A percentile compares a stretch with the other conserved stretches of the same genome.
Evolutionary conservation across 2,329 filamentous ascomycete species (phyloP).

Genomic region (Curvularia spicifera): DNA sequence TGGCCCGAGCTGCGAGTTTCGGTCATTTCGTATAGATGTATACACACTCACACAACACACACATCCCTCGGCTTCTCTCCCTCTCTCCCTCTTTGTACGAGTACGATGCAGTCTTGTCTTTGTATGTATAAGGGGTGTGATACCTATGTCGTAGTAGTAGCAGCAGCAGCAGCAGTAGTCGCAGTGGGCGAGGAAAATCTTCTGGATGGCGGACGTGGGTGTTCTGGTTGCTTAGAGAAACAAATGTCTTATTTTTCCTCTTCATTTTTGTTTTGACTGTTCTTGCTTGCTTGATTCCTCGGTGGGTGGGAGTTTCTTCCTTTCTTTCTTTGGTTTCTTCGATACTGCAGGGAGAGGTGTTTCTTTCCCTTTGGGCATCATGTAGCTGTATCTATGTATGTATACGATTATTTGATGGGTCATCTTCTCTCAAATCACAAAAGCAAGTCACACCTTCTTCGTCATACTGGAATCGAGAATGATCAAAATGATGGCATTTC

Average conservation of each 20-base stretch:
- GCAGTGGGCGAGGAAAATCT: not conserved
- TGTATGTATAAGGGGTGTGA: conserved; percentile 21
- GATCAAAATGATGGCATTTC: too few species aligned
- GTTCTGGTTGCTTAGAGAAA: conserved; percentile 7
- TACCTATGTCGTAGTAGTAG: conserved; percentile 6
- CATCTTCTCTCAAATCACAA: too few species aligned
- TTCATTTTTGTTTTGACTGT: not conserved
- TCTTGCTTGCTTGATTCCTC: conserved; percentile 13
- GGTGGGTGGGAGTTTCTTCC: conserved; percentile 5
- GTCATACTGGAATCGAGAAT: too few species aligned
- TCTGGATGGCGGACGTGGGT: not conserved
- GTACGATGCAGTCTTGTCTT: conserved; percentile 10
- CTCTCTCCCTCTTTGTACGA: conserved; percentile 4
- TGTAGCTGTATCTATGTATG: too few species aligned
- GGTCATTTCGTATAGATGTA: conserved; percentile 1
- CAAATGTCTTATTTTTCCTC: not conserved
- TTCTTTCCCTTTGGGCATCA: not conserved
- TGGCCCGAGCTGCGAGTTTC: not conserved
- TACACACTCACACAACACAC: conserved; percentile 1
- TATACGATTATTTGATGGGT: too few species aligned
- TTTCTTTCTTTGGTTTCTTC: not conserved
- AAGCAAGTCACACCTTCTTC: too few species aligned
- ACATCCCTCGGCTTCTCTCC: not conserved
- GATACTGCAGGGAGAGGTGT: too few species aligned
- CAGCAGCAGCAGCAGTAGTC: too few species aligned